These are phyloP conservation scores for Solanum pinnatisectum DNA, from an alignment of 257 asterid genomes.

Conservation along the genomic window DNA sequence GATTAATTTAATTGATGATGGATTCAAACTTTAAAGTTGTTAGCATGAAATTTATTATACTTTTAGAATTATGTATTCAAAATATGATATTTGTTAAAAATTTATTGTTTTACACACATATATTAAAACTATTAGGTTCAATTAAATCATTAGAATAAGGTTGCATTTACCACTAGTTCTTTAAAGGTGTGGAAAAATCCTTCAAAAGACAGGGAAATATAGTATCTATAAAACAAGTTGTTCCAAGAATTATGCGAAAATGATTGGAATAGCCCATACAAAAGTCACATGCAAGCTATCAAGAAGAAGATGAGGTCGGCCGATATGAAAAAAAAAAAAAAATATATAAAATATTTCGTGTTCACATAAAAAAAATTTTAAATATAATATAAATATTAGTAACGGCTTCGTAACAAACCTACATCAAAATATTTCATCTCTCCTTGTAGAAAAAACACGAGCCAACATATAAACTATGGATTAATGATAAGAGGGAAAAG, in stretches of 20 bases:
- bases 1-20: not conserved
- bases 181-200: not conserved
- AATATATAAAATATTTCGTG: not conserved
- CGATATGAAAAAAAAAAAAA: too few species aligned
- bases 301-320: not conserved
- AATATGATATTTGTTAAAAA: not conserved
- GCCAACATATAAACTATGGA: not conserved
- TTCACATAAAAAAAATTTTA: not conserved
- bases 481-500: too few species aligned
- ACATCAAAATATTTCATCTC: not conserved
- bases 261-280: not conserved
- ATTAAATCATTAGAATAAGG: not conserved
- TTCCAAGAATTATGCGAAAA: not conserved
- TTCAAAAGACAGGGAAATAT: not conserved
- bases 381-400: not conserved
- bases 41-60: not conserved
- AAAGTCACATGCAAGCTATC: not conserved
- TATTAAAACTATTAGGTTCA: not conserved
- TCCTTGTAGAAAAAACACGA: not conserved
- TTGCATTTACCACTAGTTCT: not conserved
- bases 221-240: not conserved
- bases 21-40: not conserved
- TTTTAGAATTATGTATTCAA: not conserved
- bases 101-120: not conserved
- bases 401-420: not conserved